A percentile compares a stretch with the other conserved stretches of the same genome.
Conservation (phyloP, 345 rosid species). For the Populus ilicifolia region DNA sequence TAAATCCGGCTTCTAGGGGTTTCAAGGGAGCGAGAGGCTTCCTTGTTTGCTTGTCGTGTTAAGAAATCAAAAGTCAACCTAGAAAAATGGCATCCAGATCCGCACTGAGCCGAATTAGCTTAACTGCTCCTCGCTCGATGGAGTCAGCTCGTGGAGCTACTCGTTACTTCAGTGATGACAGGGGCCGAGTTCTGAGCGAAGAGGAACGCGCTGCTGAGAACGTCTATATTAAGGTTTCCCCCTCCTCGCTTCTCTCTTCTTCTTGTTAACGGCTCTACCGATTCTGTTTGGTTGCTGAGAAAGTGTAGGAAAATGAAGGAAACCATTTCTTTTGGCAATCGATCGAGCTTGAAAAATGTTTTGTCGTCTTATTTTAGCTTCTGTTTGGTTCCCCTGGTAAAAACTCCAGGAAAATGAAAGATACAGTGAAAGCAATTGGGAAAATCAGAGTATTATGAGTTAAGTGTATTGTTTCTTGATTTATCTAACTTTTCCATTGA, state of each 20-base stretch:
- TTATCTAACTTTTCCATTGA: neutral
- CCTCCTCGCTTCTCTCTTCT: neutral
- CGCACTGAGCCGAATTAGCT: slow-evolving; percentile 26
- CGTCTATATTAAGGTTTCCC: slow-evolving; percentile 63
- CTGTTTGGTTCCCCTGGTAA: neutral
- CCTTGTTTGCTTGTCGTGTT: neutral
- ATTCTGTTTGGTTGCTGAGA: slow-evolving; percentile 2
- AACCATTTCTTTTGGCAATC: neutral
- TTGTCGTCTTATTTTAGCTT: neutral
- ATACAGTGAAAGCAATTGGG: neutral
- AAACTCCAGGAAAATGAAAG: neutral
- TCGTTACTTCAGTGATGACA: slow-evolving; percentile 61
- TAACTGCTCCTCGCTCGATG: slow-evolving; percentile 38
- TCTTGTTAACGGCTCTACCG: neutral
- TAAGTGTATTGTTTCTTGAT: neutral
- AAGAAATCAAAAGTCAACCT: neutral
- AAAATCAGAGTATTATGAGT: neutral
- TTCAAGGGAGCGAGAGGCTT: neutral
- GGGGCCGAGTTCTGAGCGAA: slow-evolving; percentile 72
- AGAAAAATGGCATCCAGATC: slow-evolving; percentile 44
- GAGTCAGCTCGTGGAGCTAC: slow-evolving; percentile 46
- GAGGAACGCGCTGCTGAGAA: slow-evolving; percentile 82
- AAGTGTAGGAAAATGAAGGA: neutral
- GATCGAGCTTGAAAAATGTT: neutral
- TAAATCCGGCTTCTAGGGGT: neutral